Conservation (phyloP, 257 asterid genomes). For the Datura wrightii region DNA sequence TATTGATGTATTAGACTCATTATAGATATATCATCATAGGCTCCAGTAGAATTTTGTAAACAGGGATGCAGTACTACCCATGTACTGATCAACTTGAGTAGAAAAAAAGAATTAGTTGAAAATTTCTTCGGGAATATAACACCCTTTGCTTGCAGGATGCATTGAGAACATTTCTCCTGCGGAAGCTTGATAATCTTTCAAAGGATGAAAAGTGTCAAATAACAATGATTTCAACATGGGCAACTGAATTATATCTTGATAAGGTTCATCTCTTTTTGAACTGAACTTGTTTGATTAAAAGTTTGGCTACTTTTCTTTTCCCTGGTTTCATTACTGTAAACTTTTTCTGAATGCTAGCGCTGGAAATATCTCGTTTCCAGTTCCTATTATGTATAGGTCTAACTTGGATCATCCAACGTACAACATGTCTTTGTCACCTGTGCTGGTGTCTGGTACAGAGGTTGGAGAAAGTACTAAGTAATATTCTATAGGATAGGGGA, state of each 20-base stretch:
- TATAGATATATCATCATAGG: too few relatives aligned
- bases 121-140: background rate
- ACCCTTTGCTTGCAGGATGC: constrained; percentile 73
- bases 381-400: background rate
- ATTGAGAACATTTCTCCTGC: constrained; percentile 87
- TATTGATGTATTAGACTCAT: too few relatives aligned
- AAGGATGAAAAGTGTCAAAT: constrained; percentile 96
- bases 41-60: too few relatives aligned
- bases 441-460: constrained; percentile 1
- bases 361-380: constrained; percentile 23
- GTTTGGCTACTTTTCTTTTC: constrained; percentile 26
- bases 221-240: constrained; percentile 98
- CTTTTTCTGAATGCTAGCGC: background rate
- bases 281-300: constrained; percentile 19
- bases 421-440: background rate
- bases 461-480: background rate
- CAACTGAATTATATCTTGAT: constrained; percentile 90
- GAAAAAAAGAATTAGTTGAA: constrained; percentile 1
- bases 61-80: too few relatives aligned
- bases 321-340: constrained; percentile 22
- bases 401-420: background rate
- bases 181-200: constrained; percentile 89
- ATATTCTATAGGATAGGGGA: background rate
- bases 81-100: too few relatives aligned
- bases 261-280: constrained; percentile 57